phyloP scores from a whole-genome alignment of 768 basidiomycete species.

The Dacryopinax spathularia region DNA sequence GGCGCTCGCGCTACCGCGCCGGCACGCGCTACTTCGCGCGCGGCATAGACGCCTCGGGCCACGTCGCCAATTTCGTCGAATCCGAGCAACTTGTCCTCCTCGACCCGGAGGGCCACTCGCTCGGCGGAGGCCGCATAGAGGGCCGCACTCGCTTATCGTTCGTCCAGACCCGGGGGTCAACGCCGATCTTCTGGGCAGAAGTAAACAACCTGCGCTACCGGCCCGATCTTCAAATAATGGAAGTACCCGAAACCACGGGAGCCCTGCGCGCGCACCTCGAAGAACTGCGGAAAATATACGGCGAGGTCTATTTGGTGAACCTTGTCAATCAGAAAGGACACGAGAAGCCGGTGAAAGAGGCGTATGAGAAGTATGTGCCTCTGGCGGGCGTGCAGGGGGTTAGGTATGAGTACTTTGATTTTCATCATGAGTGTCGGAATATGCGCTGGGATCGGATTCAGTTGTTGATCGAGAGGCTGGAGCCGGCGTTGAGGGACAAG shows the following conservation, averaged over 20 bases:
- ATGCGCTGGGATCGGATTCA: slow-evolving; percentile 93
- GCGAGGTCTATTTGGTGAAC: slow-evolving; percentile 67
- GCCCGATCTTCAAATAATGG: slow-evolving; percentile 94
- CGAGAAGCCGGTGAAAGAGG: slow-evolving; percentile 90
- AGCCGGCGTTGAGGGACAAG: slow-evolving; percentile 51
- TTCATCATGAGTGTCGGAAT: slow-evolving; percentile 85
- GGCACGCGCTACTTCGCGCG: slow-evolving; percentile 96
- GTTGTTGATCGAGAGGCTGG: slow-evolving; percentile 59
- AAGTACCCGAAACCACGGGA: slow-evolving; percentile 59
- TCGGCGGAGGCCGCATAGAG: not conserved
- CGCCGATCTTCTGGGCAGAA: slow-evolving; percentile 93
- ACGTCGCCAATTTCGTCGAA: slow-evolving; percentile 96
- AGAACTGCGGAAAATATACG: slow-evolving; percentile 59
- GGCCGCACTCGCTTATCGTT: slow-evolving; percentile 48
- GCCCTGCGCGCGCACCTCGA: slow-evolving; percentile 61
- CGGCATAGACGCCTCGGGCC: slow-evolving; percentile 75
- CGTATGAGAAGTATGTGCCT: slow-evolving; percentile 65
- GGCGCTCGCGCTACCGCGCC: slow-evolving; percentile 84
- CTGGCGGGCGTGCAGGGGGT: slow-evolving; percentile 32
- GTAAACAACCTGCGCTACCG: slow-evolving; percentile 90
- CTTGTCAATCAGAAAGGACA: slow-evolving; percentile 87
- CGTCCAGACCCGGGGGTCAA: slow-evolving; percentile 86
- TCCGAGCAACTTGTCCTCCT: slow-evolving; percentile 87
- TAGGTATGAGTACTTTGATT: slow-evolving; percentile 86
- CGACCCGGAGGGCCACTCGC: slow-evolving; percentile 34